Conservation (phyloP, 2,329 filamentous ascomycete genomes). For the Aureobasidium melanogenum region DNA sequence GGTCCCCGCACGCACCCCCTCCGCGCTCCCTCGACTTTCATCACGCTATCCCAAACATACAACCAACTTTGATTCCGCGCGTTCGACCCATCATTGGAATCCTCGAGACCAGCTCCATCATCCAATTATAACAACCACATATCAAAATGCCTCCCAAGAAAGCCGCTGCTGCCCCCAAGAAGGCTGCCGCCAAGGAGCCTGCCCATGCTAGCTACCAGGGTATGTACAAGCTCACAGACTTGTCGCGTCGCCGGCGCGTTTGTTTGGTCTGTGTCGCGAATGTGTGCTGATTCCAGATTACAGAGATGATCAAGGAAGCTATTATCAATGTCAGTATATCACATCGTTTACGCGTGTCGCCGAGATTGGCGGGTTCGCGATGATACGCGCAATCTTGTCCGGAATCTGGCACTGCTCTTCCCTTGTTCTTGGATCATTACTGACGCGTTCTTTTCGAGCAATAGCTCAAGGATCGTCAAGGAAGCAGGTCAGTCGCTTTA, state of each 20-base stretch:
- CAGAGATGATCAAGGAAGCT: constrained; percentile 67
- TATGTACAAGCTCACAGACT: constrained; percentile 29
- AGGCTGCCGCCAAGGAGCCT: constrained; percentile 44
- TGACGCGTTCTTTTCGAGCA: constrained; percentile 39
- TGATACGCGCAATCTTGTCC: background rate
- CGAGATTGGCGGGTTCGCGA: background rate
- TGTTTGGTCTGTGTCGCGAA: constrained; percentile 36
- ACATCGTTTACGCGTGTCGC: constrained; percentile 14
- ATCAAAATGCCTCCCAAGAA: constrained; percentile 59
- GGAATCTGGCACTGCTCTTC: background rate
- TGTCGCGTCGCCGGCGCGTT: constrained; percentile 35
- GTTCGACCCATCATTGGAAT: constrained; percentile 26
- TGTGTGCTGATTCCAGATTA: constrained; percentile 42
- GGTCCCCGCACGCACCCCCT: background rate
- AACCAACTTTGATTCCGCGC: constrained; percentile 10
- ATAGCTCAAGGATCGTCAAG: constrained; percentile 62
- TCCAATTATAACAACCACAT: constrained; percentile 18
- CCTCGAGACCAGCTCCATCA: constrained; percentile 24
- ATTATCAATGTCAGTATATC: constrained; percentile 59
- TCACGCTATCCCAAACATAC: constrained; percentile 8
- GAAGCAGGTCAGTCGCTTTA: constrained; percentile 51
- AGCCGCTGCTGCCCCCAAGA: constrained; percentile 44
- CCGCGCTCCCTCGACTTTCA: constrained; percentile 14
- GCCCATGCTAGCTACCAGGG: constrained; percentile 59
- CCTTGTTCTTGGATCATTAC: constrained; percentile 20